Evolutionary conservation across 1,284 basidiomycete species (phyloP).

Genomic region (Gymnopus androsaceus): DNA sequence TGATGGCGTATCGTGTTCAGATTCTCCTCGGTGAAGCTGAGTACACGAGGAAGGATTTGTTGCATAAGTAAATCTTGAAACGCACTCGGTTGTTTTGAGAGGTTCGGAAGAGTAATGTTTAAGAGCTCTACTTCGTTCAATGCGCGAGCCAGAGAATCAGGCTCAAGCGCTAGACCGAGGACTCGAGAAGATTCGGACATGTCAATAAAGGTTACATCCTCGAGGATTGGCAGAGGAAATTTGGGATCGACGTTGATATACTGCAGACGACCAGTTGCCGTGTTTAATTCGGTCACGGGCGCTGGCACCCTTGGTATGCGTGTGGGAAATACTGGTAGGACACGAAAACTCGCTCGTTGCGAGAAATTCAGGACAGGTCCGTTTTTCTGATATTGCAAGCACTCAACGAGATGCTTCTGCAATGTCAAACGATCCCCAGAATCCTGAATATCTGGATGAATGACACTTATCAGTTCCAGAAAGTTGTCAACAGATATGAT

Average conservation of each 20-base stretch:
- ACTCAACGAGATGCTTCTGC: neutral
- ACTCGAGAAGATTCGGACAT: conserved; percentile 8
- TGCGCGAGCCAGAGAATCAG: neutral
- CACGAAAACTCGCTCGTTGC: conserved; percentile 22
- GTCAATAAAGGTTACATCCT: conserved; percentile 31
- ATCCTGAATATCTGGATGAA: neutral
- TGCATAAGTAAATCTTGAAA: conserved; percentile 30
- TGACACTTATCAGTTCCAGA: neutral
- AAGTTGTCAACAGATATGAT: neutral
- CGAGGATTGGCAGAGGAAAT: conserved; percentile 32
- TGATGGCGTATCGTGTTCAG: conserved; percentile 23
- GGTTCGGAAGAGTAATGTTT: neutral
- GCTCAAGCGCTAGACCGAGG: neutral
- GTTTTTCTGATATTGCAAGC: neutral
- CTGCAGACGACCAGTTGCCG: neutral
- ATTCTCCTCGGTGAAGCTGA: conserved; percentile 22
- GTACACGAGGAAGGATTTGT: conserved; percentile 25
- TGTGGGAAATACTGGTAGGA: conserved; percentile 28
- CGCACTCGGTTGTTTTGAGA: conserved; percentile 26
- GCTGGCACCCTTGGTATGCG: neutral
- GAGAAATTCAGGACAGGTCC: conserved; percentile 7
- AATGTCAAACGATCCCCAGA: neutral
- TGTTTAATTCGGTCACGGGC: neutral
- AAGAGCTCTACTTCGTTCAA: neutral
- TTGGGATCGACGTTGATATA: neutral